Evolutionary conservation across 2,329 filamentous ascomycete genomes (phyloP), one percentile per base, ranked within the genome.

Genomic region (Torrubiellomyces zombiae): DNA sequence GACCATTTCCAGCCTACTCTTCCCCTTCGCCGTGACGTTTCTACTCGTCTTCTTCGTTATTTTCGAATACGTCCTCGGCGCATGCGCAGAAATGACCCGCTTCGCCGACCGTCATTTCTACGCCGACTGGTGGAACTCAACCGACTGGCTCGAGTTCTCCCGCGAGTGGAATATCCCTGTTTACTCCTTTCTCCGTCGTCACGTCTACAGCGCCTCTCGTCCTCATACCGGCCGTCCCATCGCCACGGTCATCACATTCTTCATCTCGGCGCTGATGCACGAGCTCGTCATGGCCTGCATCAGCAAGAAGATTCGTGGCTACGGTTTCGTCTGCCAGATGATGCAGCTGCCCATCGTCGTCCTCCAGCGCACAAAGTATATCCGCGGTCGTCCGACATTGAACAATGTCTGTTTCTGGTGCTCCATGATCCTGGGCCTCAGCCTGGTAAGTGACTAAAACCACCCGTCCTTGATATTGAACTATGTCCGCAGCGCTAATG

Each of bases 211-310:
- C 29, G 83, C 83, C 2, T 78, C 75, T 9, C 64, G 79, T 7
- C 70, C 74, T 9, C 72, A 76, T 38, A 74, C 91, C 40, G 85
- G 81, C 12, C 71, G 74, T 29, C 63, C 67, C 10, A 60, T 76
- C 28, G 85, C 89, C 14, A 95, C 85, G 14, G 55, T 83, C 32
- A 79, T 93, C 37, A 95, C 89, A 1, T 95, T 98, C 44, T 55
- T 95, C 29, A 77, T 95, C 40, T 85, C 75, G 30, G 81, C 89
- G 18, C 45, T 92, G 13, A 83, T 82, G 10, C 89, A 95, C 46
- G 89, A 98, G 51, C 66, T 98, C 29, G 80, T 98, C 41, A 92
- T 98, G 79, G 83, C 79, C 6, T 95, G 86, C 49, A 95, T 98
- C 47, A 94, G 85, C 14, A 86, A 94, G 60, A 95, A 98, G 57